phyloP scores from a whole-genome alignment of 2,329 filamentous ascomycete species.

The Alternaria atra region DNA sequence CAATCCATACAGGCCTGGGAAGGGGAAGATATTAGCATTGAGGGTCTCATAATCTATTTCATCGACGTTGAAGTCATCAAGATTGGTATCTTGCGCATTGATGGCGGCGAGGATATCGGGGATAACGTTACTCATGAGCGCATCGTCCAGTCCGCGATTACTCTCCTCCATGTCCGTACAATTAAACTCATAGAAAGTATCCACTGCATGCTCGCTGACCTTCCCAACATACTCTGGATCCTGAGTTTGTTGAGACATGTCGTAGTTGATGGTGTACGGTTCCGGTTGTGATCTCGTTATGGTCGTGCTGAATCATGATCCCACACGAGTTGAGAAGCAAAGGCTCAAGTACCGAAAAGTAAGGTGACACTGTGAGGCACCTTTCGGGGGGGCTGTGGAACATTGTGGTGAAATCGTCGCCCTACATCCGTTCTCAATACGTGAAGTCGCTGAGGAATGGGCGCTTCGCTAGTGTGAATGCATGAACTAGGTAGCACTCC shows the following conservation, averaged over 20 bases:
- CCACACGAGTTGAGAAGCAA: neutral
- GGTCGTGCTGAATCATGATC: neutral
- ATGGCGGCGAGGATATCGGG: neutral
- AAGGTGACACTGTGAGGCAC: neutral
- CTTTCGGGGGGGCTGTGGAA: neutral
- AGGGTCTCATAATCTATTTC: neutral
- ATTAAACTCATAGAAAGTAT: fast-evolving
- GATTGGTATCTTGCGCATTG: neutral
- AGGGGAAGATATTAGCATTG: neutral
- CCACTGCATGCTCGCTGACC: neutral
- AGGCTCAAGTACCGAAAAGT: neutral
- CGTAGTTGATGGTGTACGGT: neutral
- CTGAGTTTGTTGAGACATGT: neutral
- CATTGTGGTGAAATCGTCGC: neutral
- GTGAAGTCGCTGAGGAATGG: neutral
- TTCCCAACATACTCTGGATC: neutral
- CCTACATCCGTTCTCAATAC: neutral
- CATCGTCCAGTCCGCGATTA: neutral
- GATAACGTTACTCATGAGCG: neutral
- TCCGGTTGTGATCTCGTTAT: neutral
- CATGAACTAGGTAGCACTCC: neutral
- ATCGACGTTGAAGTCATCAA: neutral
- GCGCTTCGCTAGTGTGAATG: neutral
- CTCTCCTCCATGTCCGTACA: neutral
- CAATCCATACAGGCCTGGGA: neutral